These are phyloP conservation scores for Leishmania martiniquensis DNA, from an alignment of 208 protist species.

Conservation along the genomic window DNA sequence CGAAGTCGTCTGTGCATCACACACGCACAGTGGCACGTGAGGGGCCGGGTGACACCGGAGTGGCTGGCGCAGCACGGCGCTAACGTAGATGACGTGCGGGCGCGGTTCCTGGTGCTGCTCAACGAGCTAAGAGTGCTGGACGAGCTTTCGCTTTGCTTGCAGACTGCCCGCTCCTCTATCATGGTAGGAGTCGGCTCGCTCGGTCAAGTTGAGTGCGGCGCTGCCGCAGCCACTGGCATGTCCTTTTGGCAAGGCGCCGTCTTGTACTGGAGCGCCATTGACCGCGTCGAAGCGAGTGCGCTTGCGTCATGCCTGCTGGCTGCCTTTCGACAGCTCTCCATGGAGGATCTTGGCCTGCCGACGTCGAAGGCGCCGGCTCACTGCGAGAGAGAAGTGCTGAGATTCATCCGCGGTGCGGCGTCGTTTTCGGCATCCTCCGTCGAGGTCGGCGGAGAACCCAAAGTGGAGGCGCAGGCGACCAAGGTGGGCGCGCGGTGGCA, in stretches of 20 bases:
- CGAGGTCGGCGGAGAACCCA: neutral
- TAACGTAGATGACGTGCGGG: slow-evolving; percentile 29
- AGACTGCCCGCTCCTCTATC: neutral
- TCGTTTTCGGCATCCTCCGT: neutral
- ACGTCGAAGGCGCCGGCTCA: slow-evolving; percentile 46
- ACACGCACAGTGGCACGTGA: slow-evolving; percentile 15
- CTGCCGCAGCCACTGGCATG: neutral
- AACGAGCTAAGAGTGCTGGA: slow-evolving; percentile 16
- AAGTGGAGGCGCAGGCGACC: neutral
- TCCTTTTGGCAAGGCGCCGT: slow-evolving; percentile 28
- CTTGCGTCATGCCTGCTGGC: slow-evolving; percentile 45
- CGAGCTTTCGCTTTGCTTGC: neutral
- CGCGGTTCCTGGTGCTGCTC: slow-evolving; percentile 17
- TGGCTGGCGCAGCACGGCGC: slow-evolving; percentile 30
- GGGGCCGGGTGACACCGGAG: slow-evolving; percentile 24
- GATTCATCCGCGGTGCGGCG: slow-evolving; percentile 68
- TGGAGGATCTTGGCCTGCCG: slow-evolving; percentile 65
- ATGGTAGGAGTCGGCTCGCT: neutral
- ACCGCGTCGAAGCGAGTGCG: slow-evolving; percentile 35
- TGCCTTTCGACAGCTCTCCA: slow-evolving; percentile 50
- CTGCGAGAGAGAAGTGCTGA: slow-evolving; percentile 58
- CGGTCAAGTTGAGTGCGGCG: neutral
- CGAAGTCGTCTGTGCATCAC: slow-evolving; percentile 4
- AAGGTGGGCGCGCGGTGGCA: slow-evolving; percentile 3
- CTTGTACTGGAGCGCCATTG: slow-evolving; percentile 36